A percentile compares a stretch with the other conserved stretches of the same genome.
Conservation (phyloP, 2,329 filamentous ascomycete species). For the Phaeophleospora eucalypticola region DNA sequence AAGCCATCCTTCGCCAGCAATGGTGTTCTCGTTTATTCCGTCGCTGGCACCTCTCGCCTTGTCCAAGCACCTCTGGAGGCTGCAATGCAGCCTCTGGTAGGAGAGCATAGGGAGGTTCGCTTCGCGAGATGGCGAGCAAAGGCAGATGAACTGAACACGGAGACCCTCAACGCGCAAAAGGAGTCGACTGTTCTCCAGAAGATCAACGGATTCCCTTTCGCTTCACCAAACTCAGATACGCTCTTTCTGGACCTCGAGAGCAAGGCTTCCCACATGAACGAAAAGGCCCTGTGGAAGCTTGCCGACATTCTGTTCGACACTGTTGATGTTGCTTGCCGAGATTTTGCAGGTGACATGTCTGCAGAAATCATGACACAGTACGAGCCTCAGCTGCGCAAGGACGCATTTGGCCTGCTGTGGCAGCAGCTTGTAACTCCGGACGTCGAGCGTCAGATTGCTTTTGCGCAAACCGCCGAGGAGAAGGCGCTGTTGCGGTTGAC, state of each 20-base stretch:
- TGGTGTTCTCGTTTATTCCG: slow-evolving; percentile 66
- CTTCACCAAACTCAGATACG: slow-evolving; percentile 45
- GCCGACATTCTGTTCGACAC: slow-evolving; percentile 82
- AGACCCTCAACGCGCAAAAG: slow-evolving; percentile 20
- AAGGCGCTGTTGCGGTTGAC: slow-evolving; percentile 78
- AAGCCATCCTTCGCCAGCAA: slow-evolving; percentile 76
- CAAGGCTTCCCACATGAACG: slow-evolving; percentile 46
- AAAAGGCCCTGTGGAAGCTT: slow-evolving; percentile 78
- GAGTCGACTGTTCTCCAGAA: slow-evolving; percentile 41
- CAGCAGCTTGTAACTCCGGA: slow-evolving; percentile 41
- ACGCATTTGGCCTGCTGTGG: slow-evolving; percentile 66
- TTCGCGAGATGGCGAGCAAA: slow-evolving; percentile 59
- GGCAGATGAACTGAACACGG: slow-evolving; percentile 34
- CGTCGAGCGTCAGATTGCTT: slow-evolving; percentile 46
- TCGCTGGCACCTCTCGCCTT: slow-evolving; percentile 40
- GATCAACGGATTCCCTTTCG: slow-evolving; percentile 51
- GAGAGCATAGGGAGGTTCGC: slow-evolving; percentile 60
- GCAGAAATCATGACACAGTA: slow-evolving; percentile 40
- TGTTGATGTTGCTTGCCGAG: slow-evolving; percentile 31
- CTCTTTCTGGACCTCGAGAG: slow-evolving; percentile 47
- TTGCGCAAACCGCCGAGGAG: slow-evolving; percentile 67
- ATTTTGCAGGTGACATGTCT: slow-evolving; percentile 34
- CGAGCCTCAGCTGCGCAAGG: slow-evolving; percentile 44
- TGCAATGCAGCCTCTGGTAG: slow-evolving; percentile 56
- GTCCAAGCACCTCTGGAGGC: slow-evolving; percentile 50